A percentile compares a stretch with the other conserved stretches of the same genome.
These are phyloP conservation scores for Juncus effusus DNA, from an alignment of 176 grass and related monocot genomes.

Conservation along the genomic window DNA sequence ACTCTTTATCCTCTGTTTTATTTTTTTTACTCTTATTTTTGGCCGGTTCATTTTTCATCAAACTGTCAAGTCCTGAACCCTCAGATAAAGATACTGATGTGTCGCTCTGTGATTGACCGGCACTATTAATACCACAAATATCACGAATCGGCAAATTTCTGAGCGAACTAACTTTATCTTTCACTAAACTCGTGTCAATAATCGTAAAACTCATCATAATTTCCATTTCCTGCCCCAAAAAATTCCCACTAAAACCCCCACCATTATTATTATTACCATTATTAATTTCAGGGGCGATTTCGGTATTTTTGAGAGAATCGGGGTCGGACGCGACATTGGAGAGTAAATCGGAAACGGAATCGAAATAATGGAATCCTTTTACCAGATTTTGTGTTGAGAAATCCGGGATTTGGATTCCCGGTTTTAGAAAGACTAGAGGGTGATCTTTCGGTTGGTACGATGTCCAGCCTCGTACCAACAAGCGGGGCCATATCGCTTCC, in stretches of 20 bases:
- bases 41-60: no score
- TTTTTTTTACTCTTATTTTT: no score
- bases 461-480: constrained; percentile 10
- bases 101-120: background rate
- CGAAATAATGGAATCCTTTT: constrained; percentile 97
- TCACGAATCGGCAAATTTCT: constrained; percentile 62
- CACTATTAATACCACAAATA: constrained; percentile 40
- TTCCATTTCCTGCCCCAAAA: constrained; percentile 40
- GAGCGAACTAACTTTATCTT: constrained; percentile 62
- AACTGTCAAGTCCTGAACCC: no score
- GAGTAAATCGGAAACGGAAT: constrained; percentile 92
- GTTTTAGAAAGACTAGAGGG: constrained; percentile 34
- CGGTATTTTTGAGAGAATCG: constrained; percentile 29
- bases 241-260: constrained; percentile 30
- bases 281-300: constrained; percentile 11
- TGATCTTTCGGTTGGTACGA: background rate
- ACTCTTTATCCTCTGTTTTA: no score
- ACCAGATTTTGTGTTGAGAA: constrained; percentile 76
- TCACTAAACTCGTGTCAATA: constrained; percentile 81
- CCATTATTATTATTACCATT: constrained; percentile 42
- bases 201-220: constrained; percentile 87
- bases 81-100: no score
- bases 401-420: constrained; percentile 73
- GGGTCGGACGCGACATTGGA: constrained; percentile 86
- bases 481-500: constrained; percentile 97